Base-by-base conservation (phyloP, 805 yeast species). In the Phaffomyces antillensis region DNA sequence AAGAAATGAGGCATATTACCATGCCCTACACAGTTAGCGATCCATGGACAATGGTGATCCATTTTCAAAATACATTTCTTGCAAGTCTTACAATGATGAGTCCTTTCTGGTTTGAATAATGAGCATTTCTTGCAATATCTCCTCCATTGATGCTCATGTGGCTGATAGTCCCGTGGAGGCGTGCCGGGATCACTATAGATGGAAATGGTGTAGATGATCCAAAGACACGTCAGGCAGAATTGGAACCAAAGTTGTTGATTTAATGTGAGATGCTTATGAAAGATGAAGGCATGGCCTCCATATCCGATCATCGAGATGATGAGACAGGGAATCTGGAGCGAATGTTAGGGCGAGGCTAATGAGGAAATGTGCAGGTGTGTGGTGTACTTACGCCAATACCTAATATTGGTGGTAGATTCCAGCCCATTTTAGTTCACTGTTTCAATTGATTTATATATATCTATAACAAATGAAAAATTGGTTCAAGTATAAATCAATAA, bases 11-110 rank as follows among this genome's bases (percentile, higher is more conserved):
- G 87, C 61, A 78, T 70, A 58, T 90, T 90, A 0, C 63, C 61
- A 58, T 78, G 79, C 0, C 97, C 97, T 18, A 90, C 91, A 59
- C 96, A 90, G 59, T 86, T 90, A 62, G 78, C 76, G 0, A 96
- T 87, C 96, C 96, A 90, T 0, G 96, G 96, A 60, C 83, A 82
- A 65, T 89, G 96, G 60, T 89, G 97, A 61, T 89, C 97, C 96
- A 89, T 90, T 58, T 77, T 76, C 46, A 89, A 61, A n/a, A 89
- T 82, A 62, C 96, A 89, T 36, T 58, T 61, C 12, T 75, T 70
- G 58, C 95, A 87, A 1, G 77, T 73, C 54, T 83, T 83, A 61
- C 96, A 89, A 65, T 89, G 96, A 59, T 89, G 96, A 5, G 87
- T 58, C 48, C 96, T 65, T 56, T 83, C 91, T 0, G 96, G 96